Evolutionary conservation across 2,329 filamentous ascomycete genomes (phyloP), one percentile per base, ranked within the genome.

Genomic region (Ascochyta fabae): DNA sequence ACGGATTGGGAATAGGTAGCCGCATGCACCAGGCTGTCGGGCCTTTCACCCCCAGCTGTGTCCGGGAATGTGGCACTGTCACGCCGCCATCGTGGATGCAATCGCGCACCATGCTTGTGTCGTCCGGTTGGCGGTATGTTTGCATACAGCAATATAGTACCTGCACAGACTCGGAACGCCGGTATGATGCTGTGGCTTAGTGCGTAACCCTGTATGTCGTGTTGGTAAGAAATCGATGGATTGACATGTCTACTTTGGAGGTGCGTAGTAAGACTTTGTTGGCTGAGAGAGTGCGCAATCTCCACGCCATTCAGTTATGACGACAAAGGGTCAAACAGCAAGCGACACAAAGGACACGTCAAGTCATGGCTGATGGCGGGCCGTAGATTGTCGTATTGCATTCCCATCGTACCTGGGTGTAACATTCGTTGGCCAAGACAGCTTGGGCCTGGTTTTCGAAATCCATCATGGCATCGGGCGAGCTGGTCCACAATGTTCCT

Each of bases 61-160:
- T 70, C 68, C 70, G 71, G 61, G 64, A 66, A 61, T 64, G 66
- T 73, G 72, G 72, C 66, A 69, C 65, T 68, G 64, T 66, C 64
- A 69, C 61, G 67, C 70, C 68, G 66, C 60, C 64, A 67, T 69
- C 54, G 64, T 70, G 69, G 69, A 60, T 65, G 62, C 53, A 59
- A 60, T 60, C 54, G 62, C 56, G 48, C 61, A 64, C 66, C 65
- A 64, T 69, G 63, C 50, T 64, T 66, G 61, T 55, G 54, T 49
- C 58, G 53, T 53, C 56, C 60, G 35, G 57, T 61, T 60, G 65
- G 67, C 62, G 67, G 46, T 33, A 23, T 44, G 19, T 26, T 49
- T 34, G 16, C 16, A 46, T 24, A 44, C 38, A 39, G 40, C 48
- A 46, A 31, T 43, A 54, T 29, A 27, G 44, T 45, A 53, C 43